Evolutionary conservation across 2,329 filamentous ascomycete genomes (phyloP), one percentile per base, ranked within the genome.

Genomic region (Sarocladiaceae sp.): DNA sequence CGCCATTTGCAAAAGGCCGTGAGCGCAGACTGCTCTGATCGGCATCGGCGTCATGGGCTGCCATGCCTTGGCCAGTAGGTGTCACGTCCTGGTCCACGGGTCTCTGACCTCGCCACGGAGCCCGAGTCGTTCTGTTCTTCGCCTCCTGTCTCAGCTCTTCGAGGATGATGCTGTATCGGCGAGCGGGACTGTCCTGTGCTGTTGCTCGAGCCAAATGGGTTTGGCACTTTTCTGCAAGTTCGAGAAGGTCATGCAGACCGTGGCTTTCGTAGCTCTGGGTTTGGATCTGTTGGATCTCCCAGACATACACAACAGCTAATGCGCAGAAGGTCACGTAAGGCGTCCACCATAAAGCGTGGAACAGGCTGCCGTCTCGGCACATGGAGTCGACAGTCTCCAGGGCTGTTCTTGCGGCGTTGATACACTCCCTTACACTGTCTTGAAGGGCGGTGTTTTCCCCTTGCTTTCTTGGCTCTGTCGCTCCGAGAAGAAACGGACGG

Each of bases 241-340:
- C 47, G 3, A 60, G 50, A 0, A 59, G 47, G 26, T 6, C 44
- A 10, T 42, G 5, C 39, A 45, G 33, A 12, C 48, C 48, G 2
- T 43, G 3, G n/a, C 34, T 44, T 19, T 50, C 24, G 21, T 24
- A 18, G 6, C 41, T 18, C 19, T 20, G 45, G 13, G 26, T 48
- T 33, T 44, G 35, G 4, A 40, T 21, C 43, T 53, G 55, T n/a
- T 58, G 57, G 2, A 59, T 57, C 34, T 72, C 61, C 61, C 71
- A 74, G 2, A 78, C 68, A 46, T 77, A 78, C 0, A 75, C 58
- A 3, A 77, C 70, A 0, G 71, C 70, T 0, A 78, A 61, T 1
- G 74, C 72, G 49, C 72, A 76, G 45, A 77, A 76, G 0, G 70
- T 67, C 3, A 74, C 70, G 48, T 75, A 76, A 29, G 73, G 69